Evolutionary conservation across 2,329 filamentous ascomycete species (phyloP), one percentile per base, ranked within the genome.

Genomic region (Diaporthe citri): DNA sequence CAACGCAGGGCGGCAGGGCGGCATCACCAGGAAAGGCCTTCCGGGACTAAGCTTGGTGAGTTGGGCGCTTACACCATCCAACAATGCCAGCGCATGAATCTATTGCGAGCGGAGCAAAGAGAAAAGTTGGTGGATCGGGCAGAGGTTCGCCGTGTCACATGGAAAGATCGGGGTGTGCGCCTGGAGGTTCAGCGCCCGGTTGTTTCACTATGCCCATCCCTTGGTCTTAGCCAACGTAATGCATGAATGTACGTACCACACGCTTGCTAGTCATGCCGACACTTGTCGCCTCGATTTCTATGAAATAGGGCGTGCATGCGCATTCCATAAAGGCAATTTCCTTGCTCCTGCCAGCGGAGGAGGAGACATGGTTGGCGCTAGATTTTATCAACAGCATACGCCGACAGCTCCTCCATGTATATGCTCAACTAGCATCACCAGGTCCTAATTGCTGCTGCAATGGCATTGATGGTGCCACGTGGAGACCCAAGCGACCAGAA

Each of bases 181-280:
- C 52, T 36, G 59, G 71, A 57, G 62, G 36, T 43, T 48, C 62
- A 43, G 71, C 71, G 71, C 57, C 71, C 71, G 48, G 71, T 66
- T 73, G 71, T 73, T 73, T 73, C 71, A 73, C 59, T 48, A 73
- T 39, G 51, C 5, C 31, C 34, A 25, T 56, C 57, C 48, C 67
- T 64, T 59, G 41, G 66, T 46, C 69, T 67, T 72, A 60, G 43
- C 69, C 48, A 62, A 66, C 51, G 48, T 64, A 51, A 57, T 56
- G 69, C 73, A 75, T 75, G 59, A 75, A 72, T 59, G 48, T 69
- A 69, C 64, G 64, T 57, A 46, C 39, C 56, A 31, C 51, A 51
- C 59, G 64, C 57, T 67, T 43, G 59, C 67, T 72, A 75, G 73
- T 67, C 73, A 75, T 69, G 64, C 64, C 64, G 46, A 55, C 48